These are phyloP conservation scores for Ephemerocybe angulata DNA, from an alignment of 768 basidiomycete genomes.

Conservation along the genomic window DNA sequence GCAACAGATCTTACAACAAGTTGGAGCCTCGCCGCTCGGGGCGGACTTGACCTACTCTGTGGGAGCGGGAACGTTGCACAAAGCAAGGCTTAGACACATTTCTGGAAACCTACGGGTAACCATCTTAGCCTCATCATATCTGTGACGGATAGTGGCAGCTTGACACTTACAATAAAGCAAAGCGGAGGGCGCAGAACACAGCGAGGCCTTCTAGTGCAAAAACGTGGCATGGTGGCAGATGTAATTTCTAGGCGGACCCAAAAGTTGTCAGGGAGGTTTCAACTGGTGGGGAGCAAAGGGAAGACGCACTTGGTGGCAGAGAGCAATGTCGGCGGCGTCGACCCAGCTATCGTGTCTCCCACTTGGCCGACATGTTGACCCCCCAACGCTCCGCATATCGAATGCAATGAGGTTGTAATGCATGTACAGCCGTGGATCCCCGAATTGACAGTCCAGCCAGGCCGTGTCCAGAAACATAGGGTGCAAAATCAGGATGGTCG, in stretches of 20 bases:
- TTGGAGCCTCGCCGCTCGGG: too few relatives aligned
- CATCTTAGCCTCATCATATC: slow-evolving; percentile 4
- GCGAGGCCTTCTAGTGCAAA: slow-evolving; percentile 64
- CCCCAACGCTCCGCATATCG: slow-evolving; percentile 64
- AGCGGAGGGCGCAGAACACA: slow-evolving; percentile 55
- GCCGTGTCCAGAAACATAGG: slow-evolving; percentile 65
- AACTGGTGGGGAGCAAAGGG: not conserved
- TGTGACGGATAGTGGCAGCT: not conserved
- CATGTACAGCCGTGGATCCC: slow-evolving; percentile 56
- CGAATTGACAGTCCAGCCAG: slow-evolving; percentile 66
- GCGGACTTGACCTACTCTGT: slow-evolving; percentile 48
- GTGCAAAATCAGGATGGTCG: slow-evolving; percentile 65
- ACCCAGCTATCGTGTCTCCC: slow-evolving; percentile 72
- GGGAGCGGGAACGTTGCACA: slow-evolving; percentile 66
- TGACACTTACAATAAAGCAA: slow-evolving; percentile 57
- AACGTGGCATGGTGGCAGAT: slow-evolving; percentile 66
- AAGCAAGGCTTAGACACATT: slow-evolving; percentile 60
- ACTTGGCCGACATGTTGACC: slow-evolving; percentile 49
- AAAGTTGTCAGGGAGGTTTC: too few relatives aligned
- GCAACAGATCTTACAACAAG: too few relatives aligned
- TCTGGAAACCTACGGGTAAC: slow-evolving; percentile 58
- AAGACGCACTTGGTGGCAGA: slow-evolving; percentile 53
- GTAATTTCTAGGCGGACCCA: slow-evolving; percentile 42
- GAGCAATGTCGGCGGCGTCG: slow-evolving; percentile 72
- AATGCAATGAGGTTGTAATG: slow-evolving; percentile 72